Percentiles rank a stretch among this genome's conserved stretches.
These are phyloP conservation scores for Coemansia sp. DNA, from an alignment of 192 early-diverging fungal species.

Conservation along the genomic window DNA sequence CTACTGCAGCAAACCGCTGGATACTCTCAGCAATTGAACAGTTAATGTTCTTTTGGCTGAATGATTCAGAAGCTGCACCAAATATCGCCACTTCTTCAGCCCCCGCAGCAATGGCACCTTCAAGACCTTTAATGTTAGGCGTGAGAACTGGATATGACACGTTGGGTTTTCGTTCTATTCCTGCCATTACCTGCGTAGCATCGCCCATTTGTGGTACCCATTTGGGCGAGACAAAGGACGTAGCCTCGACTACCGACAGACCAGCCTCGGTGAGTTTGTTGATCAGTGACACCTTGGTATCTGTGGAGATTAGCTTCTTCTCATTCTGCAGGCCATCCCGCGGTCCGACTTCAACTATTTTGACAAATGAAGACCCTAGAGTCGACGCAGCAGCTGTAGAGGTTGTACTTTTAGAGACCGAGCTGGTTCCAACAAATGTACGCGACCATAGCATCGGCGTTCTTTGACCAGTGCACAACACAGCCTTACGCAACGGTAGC, in stretches of 20 bases:
- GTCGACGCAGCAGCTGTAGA: background rate
- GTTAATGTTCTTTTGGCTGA: constrained; percentile 90
- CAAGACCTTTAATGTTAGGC: constrained; percentile 84
- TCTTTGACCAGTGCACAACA: background rate
- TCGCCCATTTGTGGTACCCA: constrained; percentile 98
- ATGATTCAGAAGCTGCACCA: constrained; percentile 82
- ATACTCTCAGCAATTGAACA: constrained; percentile 84
- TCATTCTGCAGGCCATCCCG: constrained; percentile 98
- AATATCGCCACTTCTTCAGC: constrained; percentile 91
- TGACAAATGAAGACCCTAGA: constrained; percentile 54
- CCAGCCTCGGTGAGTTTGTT: constrained; percentile 76
- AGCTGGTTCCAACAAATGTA: constrained; percentile 15
- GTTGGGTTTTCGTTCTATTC: constrained; percentile 59
- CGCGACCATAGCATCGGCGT: background rate
- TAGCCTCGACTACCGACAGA: constrained; percentile 82
- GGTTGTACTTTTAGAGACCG: constrained; percentile 8
- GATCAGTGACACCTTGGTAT: constrained; percentile 85
- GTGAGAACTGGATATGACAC: constrained; percentile 86
- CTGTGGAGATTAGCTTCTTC: constrained; percentile 74
- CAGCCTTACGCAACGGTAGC: background rate
- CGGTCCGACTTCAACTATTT: constrained; percentile 94
- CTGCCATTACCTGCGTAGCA: constrained; percentile 66
- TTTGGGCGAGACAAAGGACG: constrained; percentile 94
- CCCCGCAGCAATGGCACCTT: constrained; percentile 74
- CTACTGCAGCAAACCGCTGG: constrained; percentile 65